Evolutionary conservation across 139 green algal genomes (phyloP), one percentile per base, ranked within the genome.

Genomic region (Spirogloea muscicola): DNA sequence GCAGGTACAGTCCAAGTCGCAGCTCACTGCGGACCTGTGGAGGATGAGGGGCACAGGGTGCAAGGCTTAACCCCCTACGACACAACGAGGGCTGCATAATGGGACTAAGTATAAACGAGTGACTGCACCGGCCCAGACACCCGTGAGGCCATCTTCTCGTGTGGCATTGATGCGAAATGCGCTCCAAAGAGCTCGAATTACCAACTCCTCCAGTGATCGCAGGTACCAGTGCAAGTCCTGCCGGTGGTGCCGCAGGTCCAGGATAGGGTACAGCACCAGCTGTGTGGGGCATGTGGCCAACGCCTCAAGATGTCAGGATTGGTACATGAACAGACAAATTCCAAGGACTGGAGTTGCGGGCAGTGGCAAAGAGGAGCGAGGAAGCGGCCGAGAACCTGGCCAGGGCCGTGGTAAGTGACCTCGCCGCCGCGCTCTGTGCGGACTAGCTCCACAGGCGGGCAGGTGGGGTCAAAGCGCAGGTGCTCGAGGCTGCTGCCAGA

Each of bases 181-280:
- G 2, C 44, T 25, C 18, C 42, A 7, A 37, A 87, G 60, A 4
- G 68, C 64, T 4, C 18, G 16, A 13, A 88, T 83, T 7, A 77
- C 67, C 16, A 80, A 65, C 51, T 87, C 83, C 64, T 88, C 83
- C 4, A 88, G 63, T 13, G 49, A 42, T 1, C 88, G 77, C 58
- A 94, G 70, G 77, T 94, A 94, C 86, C 84, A 91, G 81, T 94
- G 90, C 62, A 95, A 75, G 74, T 95, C 90, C 27, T 44, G 59
- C 41, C 69, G 38, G 58, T 87, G 67, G 27, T 44, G 57, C 40
- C 58, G 49, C 44, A 93, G 76, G 77, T 94, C 84, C 37, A 95
- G 43, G 18, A 94, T 87, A 3, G 89, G 89, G 43, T 94, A 94
- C 66, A 90, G 9, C 37, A 94, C 89, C 37, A 94, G 75, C 77